Base-by-base conservation (phyloP, 331 rosid species). In the Quercus phellos region DNA sequence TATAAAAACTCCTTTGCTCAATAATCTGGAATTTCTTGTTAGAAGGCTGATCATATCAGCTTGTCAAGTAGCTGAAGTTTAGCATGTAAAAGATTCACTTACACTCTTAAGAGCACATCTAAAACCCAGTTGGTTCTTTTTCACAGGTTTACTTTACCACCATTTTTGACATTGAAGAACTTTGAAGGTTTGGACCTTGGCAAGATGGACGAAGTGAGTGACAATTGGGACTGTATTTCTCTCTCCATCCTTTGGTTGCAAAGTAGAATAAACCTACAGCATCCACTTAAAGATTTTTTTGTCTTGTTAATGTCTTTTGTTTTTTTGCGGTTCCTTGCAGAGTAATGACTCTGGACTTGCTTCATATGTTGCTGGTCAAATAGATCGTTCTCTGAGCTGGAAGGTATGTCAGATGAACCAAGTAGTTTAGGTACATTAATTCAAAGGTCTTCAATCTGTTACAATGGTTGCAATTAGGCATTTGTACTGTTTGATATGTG, bases 351-450 rank as follows among this genome's bases (percentile, higher is more conserved):
- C 99, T 78, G 99, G 97, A 78, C 92, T 93, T 56, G 91, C 96
- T 77, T 85, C 91, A 7, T 93, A 93, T 81, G 99, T 88, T 30
- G 94, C 93, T 68, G 94, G 99, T 70, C 99, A 91, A 87, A 79
- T 80, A 61, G 99, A 95, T 75, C 92, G 87, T 24, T 84, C 98
- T 77, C 91, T 93, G 61, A 95, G 93, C 86, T 95, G 99, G 99
- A 79, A 93, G 97, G 99, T 91, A 78, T 21, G 73, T 73, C 4
- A 34, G 18, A 79, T 73, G 30, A 43, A 63, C 77, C 79, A 3
- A 16, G 64, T 58, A 22, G 6, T 58, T 58, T 26, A 22, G 64
- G 6, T 19, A 19, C 34, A 59, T 59, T 3, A 59, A 8, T 59
- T 22, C 17, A 59, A 24, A 24, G 66, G 17, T 59, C 32, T 9